These are phyloP conservation scores for Tillandsia leiboldiana DNA, from an alignment of 176 grass and related monocot genomes.

Conservation along the genomic window DNA sequence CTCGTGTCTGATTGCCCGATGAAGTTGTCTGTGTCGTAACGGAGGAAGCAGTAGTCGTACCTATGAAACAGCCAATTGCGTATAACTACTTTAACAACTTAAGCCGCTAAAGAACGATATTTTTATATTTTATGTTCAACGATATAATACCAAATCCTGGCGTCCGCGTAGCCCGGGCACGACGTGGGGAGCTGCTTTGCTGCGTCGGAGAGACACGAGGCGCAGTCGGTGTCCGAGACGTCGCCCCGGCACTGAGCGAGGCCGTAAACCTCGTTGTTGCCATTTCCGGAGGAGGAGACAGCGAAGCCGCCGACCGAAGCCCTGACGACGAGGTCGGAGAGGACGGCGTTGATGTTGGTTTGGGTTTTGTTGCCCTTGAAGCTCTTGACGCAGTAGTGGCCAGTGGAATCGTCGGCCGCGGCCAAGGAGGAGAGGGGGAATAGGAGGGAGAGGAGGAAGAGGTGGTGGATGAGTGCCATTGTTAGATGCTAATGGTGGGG, in stretches of 20 bases:
- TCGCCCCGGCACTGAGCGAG: conserved; percentile 61
- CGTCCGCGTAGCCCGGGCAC: conserved; percentile 44
- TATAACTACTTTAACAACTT: no score
- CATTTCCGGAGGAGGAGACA: conserved; percentile 28
- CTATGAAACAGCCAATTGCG: background rate
- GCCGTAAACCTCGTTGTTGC: conserved; percentile 30
- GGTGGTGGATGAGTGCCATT: background rate
- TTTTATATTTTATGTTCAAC: background rate
- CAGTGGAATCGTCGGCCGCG: conserved; percentile 35
- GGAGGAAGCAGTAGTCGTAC: conserved; percentile 70
- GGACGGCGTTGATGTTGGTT: conserved; percentile 33
- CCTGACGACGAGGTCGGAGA: conserved; percentile 42
- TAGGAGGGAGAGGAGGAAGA: conserved; percentile 25
- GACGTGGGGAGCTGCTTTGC: conserved; percentile 41
- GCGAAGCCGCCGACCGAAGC: conserved; percentile 47
- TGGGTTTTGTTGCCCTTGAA: conserved; percentile 20
- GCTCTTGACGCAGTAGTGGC: conserved; percentile 29
- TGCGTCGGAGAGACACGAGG: conserved; percentile 41
- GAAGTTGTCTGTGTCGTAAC: conserved; percentile 45
- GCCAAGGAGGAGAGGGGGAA: conserved; percentile 24
- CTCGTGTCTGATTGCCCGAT: conserved; percentile 35
- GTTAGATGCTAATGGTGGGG: background rate
- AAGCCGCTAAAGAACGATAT: no score
- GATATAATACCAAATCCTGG: conserved; percentile 30
- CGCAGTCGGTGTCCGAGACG: conserved; percentile 42